A percentile compares a stretch with the other conserved stretches of the same genome.
phyloP scores from a whole-genome alignment of 441 rosid species.

The Populus hybrid region DNA sequence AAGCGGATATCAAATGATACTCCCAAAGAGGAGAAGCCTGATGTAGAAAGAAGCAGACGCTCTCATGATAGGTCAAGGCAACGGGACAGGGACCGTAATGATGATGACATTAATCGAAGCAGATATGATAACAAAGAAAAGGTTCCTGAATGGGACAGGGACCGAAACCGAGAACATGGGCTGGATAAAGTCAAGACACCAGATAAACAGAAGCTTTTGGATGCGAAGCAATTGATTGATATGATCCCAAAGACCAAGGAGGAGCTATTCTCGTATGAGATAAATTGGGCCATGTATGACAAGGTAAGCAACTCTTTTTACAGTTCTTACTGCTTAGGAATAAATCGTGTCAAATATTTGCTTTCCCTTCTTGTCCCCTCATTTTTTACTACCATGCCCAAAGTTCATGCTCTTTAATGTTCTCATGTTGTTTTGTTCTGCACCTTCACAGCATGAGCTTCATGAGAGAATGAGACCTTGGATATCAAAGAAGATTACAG shows the following conservation, averaged over 20 bases:
- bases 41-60: constrained; percentile 68
- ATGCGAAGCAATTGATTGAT: constrained; percentile 97
- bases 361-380: background rate
- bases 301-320: constrained; percentile 44
- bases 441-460: constrained; percentile 57
- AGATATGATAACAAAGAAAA: constrained; percentile 57
- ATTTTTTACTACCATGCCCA: background rate
- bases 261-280: constrained; percentile 83
- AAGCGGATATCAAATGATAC: constrained; percentile 76
- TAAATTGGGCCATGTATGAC: constrained; percentile 91
- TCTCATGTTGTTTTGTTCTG: constrained; percentile 17
- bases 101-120: constrained; percentile 43
- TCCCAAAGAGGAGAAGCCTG: constrained; percentile 70
- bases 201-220: constrained; percentile 81
- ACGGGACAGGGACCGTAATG: constrained; percentile 61
- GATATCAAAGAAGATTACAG: constrained; percentile 95
- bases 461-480: constrained; percentile 98
- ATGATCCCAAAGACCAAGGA: constrained; percentile 98
- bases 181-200: constrained; percentile 57
- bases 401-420: background rate
- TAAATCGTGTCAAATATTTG: background rate
- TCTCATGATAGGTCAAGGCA: constrained; percentile 69
- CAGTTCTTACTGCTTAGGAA: background rate
- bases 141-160: constrained; percentile 49
- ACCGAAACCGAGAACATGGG: constrained; percentile 49